These are phyloP conservation scores for Talaromyces amestolkiae DNA, from an alignment of 2,329 filamentous ascomycete genomes.

Conservation along the genomic window DNA sequence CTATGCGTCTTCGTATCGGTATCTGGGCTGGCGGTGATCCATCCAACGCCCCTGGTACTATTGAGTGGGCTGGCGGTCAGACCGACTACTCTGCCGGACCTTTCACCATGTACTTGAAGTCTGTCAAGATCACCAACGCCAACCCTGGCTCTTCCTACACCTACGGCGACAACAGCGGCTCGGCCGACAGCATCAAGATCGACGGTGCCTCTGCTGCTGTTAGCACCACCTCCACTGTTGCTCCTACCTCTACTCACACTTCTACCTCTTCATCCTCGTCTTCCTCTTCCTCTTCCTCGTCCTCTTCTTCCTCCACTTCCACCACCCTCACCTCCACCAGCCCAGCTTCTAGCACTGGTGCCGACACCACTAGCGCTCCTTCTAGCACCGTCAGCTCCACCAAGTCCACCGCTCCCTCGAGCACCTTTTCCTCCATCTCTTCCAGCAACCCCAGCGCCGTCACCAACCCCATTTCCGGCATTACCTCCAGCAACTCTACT, in stretches of 20 bases:
- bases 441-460: conserved; percentile 7
- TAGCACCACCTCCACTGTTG: neutral
- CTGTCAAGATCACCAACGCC: conserved; percentile 55
- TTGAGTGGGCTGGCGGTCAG: conserved; percentile 67
- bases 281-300: neutral
- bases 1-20: conserved; percentile 68
- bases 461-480: conserved; percentile 1
- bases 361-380: neutral
- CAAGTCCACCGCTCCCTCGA: conserved; percentile 34
- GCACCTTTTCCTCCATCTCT: conserved; percentile 31
- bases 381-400: conserved; percentile 21
- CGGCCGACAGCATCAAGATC: conserved; percentile 66
- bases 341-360: neutral
- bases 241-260: neutral
- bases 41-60: conserved; percentile 47
- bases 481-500: conserved; percentile 10
- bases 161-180: conserved; percentile 61
- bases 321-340: neutral
- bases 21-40: conserved; percentile 65
- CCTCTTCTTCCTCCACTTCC: neutral
- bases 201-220: conserved; percentile 59
- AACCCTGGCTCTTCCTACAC: conserved; percentile 63
- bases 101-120: conserved; percentile 72
- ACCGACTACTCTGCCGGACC: conserved; percentile 66
- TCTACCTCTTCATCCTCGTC: neutral